A percentile compares a stretch with the other conserved stretches of the same genome.
Conservation (phyloP, 2,329 filamentous ascomycete genomes). For the Xylariaceae sp. region DNA sequence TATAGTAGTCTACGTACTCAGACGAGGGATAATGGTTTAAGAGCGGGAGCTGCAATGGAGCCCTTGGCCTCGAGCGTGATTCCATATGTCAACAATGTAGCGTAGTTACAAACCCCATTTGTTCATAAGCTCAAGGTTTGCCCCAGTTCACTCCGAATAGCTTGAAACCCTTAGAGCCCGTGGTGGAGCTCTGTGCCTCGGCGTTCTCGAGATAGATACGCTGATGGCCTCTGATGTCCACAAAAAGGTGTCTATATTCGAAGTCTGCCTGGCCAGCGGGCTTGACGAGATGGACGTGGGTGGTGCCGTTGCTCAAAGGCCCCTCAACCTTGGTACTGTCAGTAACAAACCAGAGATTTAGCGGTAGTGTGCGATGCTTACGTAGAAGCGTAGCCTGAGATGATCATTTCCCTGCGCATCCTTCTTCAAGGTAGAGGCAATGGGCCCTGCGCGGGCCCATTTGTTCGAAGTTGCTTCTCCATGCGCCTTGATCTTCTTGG, state of each 20-base stretch:
- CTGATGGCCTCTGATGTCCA: slow-evolving; percentile 72
- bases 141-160: slow-evolving; percentile 62
- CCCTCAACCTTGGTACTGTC: slow-evolving; percentile 63
- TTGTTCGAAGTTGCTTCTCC: slow-evolving; percentile 79
- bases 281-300: slow-evolving; percentile 74
- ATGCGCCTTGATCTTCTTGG: slow-evolving; percentile 71
- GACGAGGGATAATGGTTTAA: too few relatives aligned
- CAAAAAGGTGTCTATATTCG: slow-evolving; percentile 73
- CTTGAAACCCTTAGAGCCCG: slow-evolving; percentile 44
- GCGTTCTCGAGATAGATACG: slow-evolving; percentile 64
- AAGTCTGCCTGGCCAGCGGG: slow-evolving; percentile 61
- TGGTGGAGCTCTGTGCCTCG: slow-evolving; percentile 37
- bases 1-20: too few relatives aligned
- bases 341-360: slow-evolving; percentile 15
- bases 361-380: slow-evolving; percentile 35
- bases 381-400: slow-evolving; percentile 79
- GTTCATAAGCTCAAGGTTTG: neutral
- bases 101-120: slow-evolving; percentile 18
- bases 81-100: too few relatives aligned
- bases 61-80: too few relatives aligned
- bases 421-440: slow-evolving; percentile 62
- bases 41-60: too few relatives aligned
- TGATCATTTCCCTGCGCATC: slow-evolving; percentile 77
- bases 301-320: slow-evolving; percentile 66
- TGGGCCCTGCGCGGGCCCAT: slow-evolving; percentile 66